Evolutionary conservation across 2,329 filamentous ascomycete species (phyloP), one percentile per base, ranked within the genome.

Genomic region (Pyricularia sp.): DNA sequence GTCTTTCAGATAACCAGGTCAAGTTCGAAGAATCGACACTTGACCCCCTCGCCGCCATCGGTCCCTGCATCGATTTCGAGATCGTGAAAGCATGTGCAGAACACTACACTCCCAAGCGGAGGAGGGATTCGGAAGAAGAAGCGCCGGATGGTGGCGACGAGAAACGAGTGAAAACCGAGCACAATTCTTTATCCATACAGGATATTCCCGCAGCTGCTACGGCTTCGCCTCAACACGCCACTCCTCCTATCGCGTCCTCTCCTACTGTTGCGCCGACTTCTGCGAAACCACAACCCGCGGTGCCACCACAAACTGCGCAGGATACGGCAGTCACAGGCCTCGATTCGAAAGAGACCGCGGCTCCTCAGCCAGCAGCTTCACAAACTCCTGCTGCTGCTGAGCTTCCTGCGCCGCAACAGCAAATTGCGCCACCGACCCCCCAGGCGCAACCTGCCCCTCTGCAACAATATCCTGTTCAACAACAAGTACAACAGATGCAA

Each of bases 121-220:
- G 66, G 6, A 66, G 70, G 59, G 69, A 68, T 22, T 67, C 69
- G 13, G 68, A 70, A 28, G 68, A 70, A 28, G 60, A 65, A 13
- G 33, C 60, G 5, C 57, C 64, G 7, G 65, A 66, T 3, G 63
- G 61, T 9, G 62, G 35, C 62, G 62, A 65, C 30, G 64, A 35
- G 2, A 74, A 74, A 64, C 69, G 72, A 24, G 60, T 67, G 40
- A 73, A 70, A 66, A 68, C 65, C 26, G 71, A 71, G 30, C 64
- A 67, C 3, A 33, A 65, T 2, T 55, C 62, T 0, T 65, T 12
- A 3, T 44, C 62, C 2, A 12, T 61, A 7, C 63, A 61, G 12
- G 65, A 66, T 19, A 28, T 59, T 59, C 55, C 55, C 6, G 16
- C 9, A 19, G 24, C 26, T 12, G 55, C 55, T 10, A 8, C 55